Percentiles rank a stretch among this genome's conserved stretches.
Conservation (phyloP, 805 yeast genomes). For the Candida tammaniensis region DNA sequence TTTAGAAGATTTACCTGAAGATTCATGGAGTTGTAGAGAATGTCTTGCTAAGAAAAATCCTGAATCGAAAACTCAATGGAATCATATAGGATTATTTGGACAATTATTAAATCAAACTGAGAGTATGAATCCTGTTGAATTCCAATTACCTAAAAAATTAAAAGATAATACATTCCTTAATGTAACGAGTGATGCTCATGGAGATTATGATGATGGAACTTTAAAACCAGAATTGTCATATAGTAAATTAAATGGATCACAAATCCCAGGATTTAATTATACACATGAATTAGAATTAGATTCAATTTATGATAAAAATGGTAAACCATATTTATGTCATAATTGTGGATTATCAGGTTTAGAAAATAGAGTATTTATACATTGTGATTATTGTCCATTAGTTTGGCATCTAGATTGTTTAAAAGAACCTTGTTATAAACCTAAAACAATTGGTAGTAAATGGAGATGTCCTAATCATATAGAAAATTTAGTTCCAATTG, state of each 20-base stretch:
- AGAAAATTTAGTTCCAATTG: slow-evolving; percentile 44
- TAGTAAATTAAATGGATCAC: slow-evolving; percentile 28
- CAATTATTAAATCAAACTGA: slow-evolving; percentile 67
- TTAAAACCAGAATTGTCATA: slow-evolving; percentile 49
- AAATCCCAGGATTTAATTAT: slow-evolving; percentile 35
- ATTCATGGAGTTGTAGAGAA: slow-evolving; percentile 84
- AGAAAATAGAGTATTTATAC: slow-evolving; percentile 52
- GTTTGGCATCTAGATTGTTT: slow-evolving; percentile 91
- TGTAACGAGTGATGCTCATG: slow-evolving; percentile 62
- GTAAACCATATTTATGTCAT: slow-evolving; percentile 69
- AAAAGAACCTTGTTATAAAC: slow-evolving; percentile 67
- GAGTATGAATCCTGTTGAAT: slow-evolving; percentile 44
- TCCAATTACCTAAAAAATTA: slow-evolving; percentile 60
- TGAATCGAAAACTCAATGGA: slow-evolving; percentile 17
- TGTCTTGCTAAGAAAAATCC: slow-evolving; percentile 52
- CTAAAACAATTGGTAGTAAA: slow-evolving; percentile 70
- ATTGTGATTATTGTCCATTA: slow-evolving; percentile 80
- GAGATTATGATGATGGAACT: slow-evolving; percentile 61
- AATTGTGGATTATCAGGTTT: slow-evolving; percentile 73
- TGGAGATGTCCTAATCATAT: slow-evolving; percentile 94
- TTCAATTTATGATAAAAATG: slow-evolving; percentile 63
- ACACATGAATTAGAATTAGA: slow-evolving; percentile 59
- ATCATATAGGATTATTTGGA: slow-evolving; percentile 47
- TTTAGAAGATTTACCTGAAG: slow-evolving; percentile 79
- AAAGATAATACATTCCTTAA: slow-evolving; percentile 67